A percentile compares a stretch with the other conserved stretches of the same genome.
Evolutionary conservation across 2,329 filamentous ascomycete species (phyloP).

Genomic region (Pseudocercospora pini-densiflorae): DNA sequence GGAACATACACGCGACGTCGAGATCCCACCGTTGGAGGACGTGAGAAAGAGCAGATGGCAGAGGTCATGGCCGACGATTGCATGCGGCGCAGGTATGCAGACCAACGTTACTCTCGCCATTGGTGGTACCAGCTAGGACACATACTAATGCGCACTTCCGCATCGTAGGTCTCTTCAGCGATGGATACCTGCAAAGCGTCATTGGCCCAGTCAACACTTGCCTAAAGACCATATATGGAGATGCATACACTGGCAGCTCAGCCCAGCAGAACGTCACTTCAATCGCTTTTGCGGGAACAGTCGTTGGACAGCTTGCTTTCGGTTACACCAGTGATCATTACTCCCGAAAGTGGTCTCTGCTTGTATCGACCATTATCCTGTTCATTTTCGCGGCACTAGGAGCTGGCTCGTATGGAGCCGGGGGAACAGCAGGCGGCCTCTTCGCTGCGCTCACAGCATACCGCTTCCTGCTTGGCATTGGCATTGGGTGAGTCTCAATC

Average conservation of each 20-base stretch:
- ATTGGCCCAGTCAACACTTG: constrained; percentile 83
- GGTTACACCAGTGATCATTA: constrained; percentile 82
- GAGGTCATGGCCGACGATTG: constrained; percentile 74
- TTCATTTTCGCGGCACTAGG: constrained; percentile 82
- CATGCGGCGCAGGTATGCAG: constrained; percentile 63
- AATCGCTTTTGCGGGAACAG: constrained; percentile 81
- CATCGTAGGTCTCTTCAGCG: constrained; percentile 79
- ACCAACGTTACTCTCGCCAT: not conserved
- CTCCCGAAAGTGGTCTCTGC: constrained; percentile 80
- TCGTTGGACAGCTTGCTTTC: constrained; percentile 80
- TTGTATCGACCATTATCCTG: constrained; percentile 80
- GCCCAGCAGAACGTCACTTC: constrained; percentile 76
- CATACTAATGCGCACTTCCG: not conserved
- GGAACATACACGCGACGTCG: constrained; percentile 1
- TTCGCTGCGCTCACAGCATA: constrained; percentile 81
- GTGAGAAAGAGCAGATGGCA: constrained; percentile 42
- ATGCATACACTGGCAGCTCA: constrained; percentile 68
- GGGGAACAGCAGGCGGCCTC: constrained; percentile 70
- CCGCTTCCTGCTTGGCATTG: constrained; percentile 74
- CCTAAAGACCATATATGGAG: constrained; percentile 69
- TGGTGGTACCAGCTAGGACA: not conserved
- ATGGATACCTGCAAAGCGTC: constrained; percentile 90
- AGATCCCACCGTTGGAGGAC: constrained; percentile 28
- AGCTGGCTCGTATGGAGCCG: constrained; percentile 75
- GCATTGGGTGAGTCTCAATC: constrained; percentile 39